Evolutionary conservation across 139 green algal species (phyloP).

Genomic region (Klebsormidium nitens): DNA sequence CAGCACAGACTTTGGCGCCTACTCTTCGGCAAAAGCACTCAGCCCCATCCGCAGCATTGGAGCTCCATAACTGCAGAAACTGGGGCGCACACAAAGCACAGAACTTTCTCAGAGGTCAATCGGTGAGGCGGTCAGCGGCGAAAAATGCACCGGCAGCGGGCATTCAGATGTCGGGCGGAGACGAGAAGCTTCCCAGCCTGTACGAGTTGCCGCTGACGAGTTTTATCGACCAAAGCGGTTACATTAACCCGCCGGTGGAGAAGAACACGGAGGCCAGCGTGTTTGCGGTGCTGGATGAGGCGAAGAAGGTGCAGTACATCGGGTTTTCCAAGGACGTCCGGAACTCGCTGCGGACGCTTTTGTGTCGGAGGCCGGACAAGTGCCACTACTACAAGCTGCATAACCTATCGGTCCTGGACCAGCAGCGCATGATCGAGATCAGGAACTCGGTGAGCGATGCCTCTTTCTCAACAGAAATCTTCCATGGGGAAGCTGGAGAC

Average conservation of each 20-base stretch:
- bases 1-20: no score
- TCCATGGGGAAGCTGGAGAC: no score
- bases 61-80: no score
- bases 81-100: no score
- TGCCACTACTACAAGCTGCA: conserved; percentile 70
- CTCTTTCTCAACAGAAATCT: no score
- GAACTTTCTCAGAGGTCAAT: no score
- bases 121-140: no score
- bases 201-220: conserved; percentile 24
- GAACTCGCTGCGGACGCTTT: conserved; percentile 69
- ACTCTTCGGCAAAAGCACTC: no score
- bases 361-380: conserved; percentile 73
- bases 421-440: conserved; percentile 64
- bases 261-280: conserved; percentile 54
- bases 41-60: no score
- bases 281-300: conserved; percentile 79
- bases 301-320: conserved; percentile 82
- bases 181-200: conserved; percentile 10
- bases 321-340: conserved; percentile 77
- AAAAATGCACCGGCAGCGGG: no score
- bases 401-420: conserved; percentile 59
- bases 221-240: conserved; percentile 33
- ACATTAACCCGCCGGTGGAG: conserved; percentile 18
- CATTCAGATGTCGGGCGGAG: no score
- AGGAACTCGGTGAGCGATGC: no score